Conservation (phyloP, 2,329 filamentous ascomycete genomes). For the Cordyceps javanica region DNA sequence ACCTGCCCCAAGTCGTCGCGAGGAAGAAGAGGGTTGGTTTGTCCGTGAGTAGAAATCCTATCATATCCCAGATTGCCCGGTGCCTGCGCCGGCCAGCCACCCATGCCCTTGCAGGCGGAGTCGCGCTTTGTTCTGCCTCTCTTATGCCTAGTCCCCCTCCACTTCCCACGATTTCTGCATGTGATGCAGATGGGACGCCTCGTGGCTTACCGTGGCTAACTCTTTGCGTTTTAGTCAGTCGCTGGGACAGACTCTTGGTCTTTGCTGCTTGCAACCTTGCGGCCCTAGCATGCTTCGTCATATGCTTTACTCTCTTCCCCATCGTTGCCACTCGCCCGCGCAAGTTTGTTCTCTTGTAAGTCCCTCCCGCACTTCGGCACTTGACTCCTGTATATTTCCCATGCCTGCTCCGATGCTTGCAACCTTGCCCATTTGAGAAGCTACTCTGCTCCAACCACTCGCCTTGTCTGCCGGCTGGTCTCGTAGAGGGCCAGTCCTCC, state of each 20-base stretch:
- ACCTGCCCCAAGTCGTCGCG: conserved; percentile 74
- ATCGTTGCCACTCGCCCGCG: conserved; percentile 72
- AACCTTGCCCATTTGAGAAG: neutral
- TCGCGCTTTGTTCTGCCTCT: conserved; percentile 41
- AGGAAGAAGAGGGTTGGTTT: conserved; percentile 96
- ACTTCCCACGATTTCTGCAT: conserved; percentile 27
- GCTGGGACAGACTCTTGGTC: conserved; percentile 92
- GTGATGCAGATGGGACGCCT: conserved; percentile 38
- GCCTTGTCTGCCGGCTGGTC: conserved; percentile 1
- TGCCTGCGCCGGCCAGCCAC: conserved; percentile 5
- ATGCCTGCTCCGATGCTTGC: neutral
- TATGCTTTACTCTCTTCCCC: conserved; percentile 87
- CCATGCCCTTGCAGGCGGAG: conserved; percentile 27
- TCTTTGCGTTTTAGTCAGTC: conserved; percentile 62
- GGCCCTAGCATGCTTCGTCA: conserved; percentile 84
- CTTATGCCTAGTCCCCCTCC: conserved; percentile 23
- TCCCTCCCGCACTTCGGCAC: conserved; percentile 27
- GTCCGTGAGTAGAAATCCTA: conserved; percentile 63
- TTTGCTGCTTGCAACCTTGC: conserved; percentile 89
- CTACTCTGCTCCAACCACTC: conserved; percentile 7
- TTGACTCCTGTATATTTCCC: neutral
- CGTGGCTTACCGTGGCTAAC: conserved; percentile 36
- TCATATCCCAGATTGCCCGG: neutral
- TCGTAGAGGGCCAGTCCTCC: neutral
- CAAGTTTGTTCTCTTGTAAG: conserved; percentile 97